Conservation (phyloP, 345 rosid species). For the Populus nigra region DNA sequence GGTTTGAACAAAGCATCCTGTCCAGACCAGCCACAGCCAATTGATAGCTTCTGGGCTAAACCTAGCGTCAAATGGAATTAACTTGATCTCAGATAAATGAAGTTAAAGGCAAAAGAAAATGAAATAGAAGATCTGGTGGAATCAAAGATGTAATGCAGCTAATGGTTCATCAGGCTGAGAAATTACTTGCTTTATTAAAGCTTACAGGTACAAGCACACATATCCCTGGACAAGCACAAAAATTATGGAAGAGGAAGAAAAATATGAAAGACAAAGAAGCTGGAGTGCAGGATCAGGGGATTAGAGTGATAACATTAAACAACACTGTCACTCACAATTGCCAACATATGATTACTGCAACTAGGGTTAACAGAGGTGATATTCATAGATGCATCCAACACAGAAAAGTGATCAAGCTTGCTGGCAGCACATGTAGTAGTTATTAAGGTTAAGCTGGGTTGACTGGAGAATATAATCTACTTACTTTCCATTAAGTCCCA, state of each 20-base stretch:
- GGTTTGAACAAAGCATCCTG: neutral
- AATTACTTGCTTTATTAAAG: neutral
- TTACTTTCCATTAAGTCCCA: constrained; percentile 88
- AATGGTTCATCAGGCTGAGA: neutral
- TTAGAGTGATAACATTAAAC: neutral
- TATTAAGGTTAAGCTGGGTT: neutral
- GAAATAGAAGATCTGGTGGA: neutral
- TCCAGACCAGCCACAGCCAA: neutral
- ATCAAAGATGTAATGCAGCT: neutral
- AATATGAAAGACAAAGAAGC: no score
- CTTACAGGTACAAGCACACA: neutral
- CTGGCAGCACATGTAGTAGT: neutral
- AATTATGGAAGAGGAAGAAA: neutral
- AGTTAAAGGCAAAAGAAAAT: neutral
- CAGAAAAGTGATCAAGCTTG: neutral
- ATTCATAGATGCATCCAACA: neutral
- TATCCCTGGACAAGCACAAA: neutral
- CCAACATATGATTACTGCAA: neutral
- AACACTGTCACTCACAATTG: neutral
- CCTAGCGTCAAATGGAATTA: neutral
- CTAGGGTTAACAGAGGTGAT: neutral
- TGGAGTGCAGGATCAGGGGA: neutral
- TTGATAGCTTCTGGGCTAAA: neutral
- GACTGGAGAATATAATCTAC: constrained; percentile 23
- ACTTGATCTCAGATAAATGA: neutral